Evolutionary conservation across 2,329 filamentous ascomycete species (phyloP), one percentile per base, ranked within the genome.

Genomic region (Alternaria ethzedia): DNA sequence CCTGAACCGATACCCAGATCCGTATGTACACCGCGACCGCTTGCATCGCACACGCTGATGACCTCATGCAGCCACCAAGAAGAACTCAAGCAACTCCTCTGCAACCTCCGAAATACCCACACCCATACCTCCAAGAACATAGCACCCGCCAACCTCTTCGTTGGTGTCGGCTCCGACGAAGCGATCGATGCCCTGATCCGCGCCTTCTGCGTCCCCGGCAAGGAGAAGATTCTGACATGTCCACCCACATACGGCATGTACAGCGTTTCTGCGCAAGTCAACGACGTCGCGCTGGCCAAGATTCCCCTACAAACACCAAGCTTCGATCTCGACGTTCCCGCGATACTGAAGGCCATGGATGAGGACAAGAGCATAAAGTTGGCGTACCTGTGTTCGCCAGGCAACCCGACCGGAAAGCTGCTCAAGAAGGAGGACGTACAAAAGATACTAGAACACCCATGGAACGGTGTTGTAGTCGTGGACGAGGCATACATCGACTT

Each of bases 181-280:
- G 95, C 93, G 67, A 97, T 99, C 78, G 96, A 99, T 82, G 93
- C 93, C 6, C 87, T 99, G 44, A 87, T 99, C 63, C 91, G 96
- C 57, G 96, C 92, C 81, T 99, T 99, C 84, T 99, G 96, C 82
- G 84, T 89, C 2, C 96, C 96, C 1, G 93, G 91, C 49, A 86
- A 86, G 69, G 96, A 99, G 82, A 93, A 92, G 77, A 96, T 99
- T 77, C 87, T 99, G 36, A 95, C 93, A 45, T 98, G 95, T 77
- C 96, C 96, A 17, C 96, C 96, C 1, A 99, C 96, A 1, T 99
- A 99, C 80, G 96, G 96, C 82, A 99, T 99, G 96, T 99, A 99
- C 84, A 86, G 89, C 50, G 96, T 99, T 17, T 96, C 93, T 7
- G 96, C 96, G 1, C 91, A 96, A 78, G 91, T 97, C 70, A 99